phyloP scores from a whole-genome alignment of 2,329 filamentous ascomycete genomes.

The Venturia carpophila region DNA sequence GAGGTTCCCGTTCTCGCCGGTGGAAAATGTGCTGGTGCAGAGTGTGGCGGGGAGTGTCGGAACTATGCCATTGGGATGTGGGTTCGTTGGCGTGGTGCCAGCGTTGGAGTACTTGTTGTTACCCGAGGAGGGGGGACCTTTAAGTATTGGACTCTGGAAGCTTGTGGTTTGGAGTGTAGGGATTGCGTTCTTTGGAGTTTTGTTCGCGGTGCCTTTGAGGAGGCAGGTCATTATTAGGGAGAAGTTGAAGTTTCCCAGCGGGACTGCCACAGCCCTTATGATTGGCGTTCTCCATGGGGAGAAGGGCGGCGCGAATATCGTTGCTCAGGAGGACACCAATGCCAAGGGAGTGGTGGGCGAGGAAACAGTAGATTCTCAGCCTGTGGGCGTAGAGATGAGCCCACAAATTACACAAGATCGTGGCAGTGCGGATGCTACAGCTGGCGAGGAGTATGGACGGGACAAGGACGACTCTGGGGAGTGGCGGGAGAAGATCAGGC shows the following conservation, averaged over 20 bases:
- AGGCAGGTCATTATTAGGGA: slow-evolving; percentile 90
- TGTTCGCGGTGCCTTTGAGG: slow-evolving; percentile 87
- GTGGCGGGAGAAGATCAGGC: slow-evolving; percentile 55
- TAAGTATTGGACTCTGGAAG: slow-evolving; percentile 65
- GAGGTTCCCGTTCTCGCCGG: slow-evolving; percentile 75
- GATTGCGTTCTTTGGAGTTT: slow-evolving; percentile 90
- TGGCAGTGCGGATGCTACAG: slow-evolving; percentile 17
- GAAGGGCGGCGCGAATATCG: slow-evolving; percentile 27
- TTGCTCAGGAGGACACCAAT: slow-evolving; percentile 20
- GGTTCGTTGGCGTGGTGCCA: slow-evolving; percentile 90
- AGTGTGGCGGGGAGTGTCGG: slow-evolving; percentile 92
- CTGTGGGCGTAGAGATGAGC: not conserved
- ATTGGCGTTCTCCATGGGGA: slow-evolving; percentile 80
- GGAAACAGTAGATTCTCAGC: not conserved
- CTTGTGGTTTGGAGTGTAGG: slow-evolving; percentile 86
- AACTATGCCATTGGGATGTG: slow-evolving; percentile 92
- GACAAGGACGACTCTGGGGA: slow-evolving; percentile 37
- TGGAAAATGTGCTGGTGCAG: slow-evolving; percentile 95
- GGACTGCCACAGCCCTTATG: slow-evolving; percentile 89
- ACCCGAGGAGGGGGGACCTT: slow-evolving; percentile 67
- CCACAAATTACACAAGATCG: not conserved
- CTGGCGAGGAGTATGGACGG: slow-evolving; percentile 28
- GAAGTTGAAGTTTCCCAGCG: slow-evolving; percentile 87
- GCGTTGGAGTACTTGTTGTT: slow-evolving; percentile 81
- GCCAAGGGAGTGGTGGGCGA: not conserved